Base-by-base conservation (phyloP, 306 rosid species). In the Lathyrus sativus region DNA sequence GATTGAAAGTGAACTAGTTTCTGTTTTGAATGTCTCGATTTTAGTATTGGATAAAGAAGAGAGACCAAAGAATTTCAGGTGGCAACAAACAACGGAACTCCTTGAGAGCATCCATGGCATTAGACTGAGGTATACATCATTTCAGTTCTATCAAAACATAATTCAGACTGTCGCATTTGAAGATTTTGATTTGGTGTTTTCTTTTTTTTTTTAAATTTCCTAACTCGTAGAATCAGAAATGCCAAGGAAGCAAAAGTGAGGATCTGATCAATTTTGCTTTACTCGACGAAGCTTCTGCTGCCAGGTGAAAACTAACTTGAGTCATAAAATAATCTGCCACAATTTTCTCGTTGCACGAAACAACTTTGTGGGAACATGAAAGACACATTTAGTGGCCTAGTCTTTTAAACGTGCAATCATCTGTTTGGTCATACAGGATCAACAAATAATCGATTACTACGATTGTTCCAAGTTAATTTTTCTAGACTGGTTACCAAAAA, bases 1-100 rank as follows among this genome's bases (percentile, higher is more conserved):
- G 77, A 90, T 88, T 59, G 96, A 93, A 81, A 83, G 79, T 37
- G 88, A 90, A 78, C 95, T 93, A 51, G 73, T 82, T 41, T 67
- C 88, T 57, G 67, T 88, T 65, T 72, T 88, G 78, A 85, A 81
- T 70, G 87, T 80, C 71, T 93, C 97, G 59, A 72, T 85, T 26
- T 72, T 90, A 74, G 64, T 86, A 55, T 76, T 84, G 13, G 85
- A 81, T 62, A 45, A 78, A 53, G 86, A 79, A 64, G 89, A 85
- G 59, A 86, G 85, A 71, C 72, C 81, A 59, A 83, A 82, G 42
- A 82, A 85, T 72, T 79, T 74, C 42, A 90, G 82, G 83, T 86
- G 87, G 83, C 91, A 82, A 48, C 87, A 80, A 87, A 83, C 81
- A 14, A 42, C 53, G 72, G 90, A 90, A 62, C 90, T 93, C 80